Evolutionary conservation across 2,329 filamentous ascomycete genomes (phyloP), one percentile per base, ranked within the genome.

Genomic region (Blastomyces parvus): DNA sequence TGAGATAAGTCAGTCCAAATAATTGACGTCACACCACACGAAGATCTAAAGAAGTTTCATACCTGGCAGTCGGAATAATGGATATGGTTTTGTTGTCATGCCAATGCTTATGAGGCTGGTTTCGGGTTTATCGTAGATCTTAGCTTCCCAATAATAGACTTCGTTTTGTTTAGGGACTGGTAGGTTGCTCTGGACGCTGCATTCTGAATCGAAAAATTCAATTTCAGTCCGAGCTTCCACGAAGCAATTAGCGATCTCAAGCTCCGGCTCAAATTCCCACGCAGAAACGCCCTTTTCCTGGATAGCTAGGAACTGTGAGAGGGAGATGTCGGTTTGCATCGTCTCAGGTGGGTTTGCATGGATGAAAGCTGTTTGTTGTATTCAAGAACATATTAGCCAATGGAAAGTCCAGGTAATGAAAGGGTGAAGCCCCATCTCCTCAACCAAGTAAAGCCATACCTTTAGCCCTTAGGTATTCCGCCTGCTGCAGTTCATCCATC

Each of bases 201-300:
- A 97, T 74, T 96, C 94, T 1, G 91, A 94, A 76, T 99, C 94
- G 73, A 96, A 99, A 79, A 99, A 99, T 75, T 99, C 94, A 67
- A 99, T 96, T 76, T 99, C 94, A 13, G 94, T 99, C 68, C 94
- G 86, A 50, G 81, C 93, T 77, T 99, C 93, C 67, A 99, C 94
- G 73, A 99, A 99, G 77, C 94, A 99, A 77, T 97, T 97, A 69
- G 94, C 94, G 69, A 97, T 97, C 77, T 99, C 94, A 44, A 97
- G 80, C 76, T 99, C 94, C n/a, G 94, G 94, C 76, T 97, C 94
- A 72, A 99, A 99, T 76, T 99, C 94, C 94, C 94, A 99, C 7
- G 94, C 94, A 5, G 94, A 96, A n/a, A 99, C 93, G 60, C 94
- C 94, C 77, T 99, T 99, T 80, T 99, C 94, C 79, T 99, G 94